Base-by-base conservation (phyloP, 129 eudicot species). In the Chrysanthemum seticuspe region DNA sequence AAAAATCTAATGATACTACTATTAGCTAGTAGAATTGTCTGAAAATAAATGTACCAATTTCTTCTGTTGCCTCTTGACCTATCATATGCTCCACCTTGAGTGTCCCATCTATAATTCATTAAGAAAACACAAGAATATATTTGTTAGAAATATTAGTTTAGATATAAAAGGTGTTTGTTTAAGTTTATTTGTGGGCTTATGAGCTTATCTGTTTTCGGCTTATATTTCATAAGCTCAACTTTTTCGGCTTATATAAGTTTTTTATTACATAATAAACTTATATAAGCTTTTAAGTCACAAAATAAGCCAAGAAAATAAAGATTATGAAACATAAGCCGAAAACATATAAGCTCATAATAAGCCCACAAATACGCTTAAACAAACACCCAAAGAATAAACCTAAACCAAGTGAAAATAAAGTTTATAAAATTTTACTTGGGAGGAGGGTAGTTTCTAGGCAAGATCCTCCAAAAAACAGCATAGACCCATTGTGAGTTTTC, bases 391-490 rank as follows among this genome's bases (percentile, higher is more conserved):
- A 23, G 25, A 23, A 23, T 23, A 23, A 23, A 21, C 25, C 13
- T 18, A 59, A 58, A 9, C 3, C 1, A 72, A 55, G 13, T 11
- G 36, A 3, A 25, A 29, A 45, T 44, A 25, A 29, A 59, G 6
- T 13, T 10, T 10, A 10, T 60, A 61, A 23, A 14, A 27, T 11
- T 0, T 77, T 86, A 95, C 99, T 91, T 95, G 66, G 99, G 99
- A 29, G 99, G 99, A 31, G 99, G 99, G 68, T 89, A 91, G 75
- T 95, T 95, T 86, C 99, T 86, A 5, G 99, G 99, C 76, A 95
- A 83, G 85, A 95, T 91, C 83, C 99, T 95, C 99, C 99, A 95
- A 54, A 95, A 95, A 61, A 95, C 97, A 56, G 99, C 99, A 88
- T 95, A 95, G 61, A 95, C 95, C 99, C 99, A 95, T 67, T 95